These are phyloP conservation scores for Diplodia mutila DNA, from an alignment of 2,329 filamentous ascomycete genomes.

Conservation along the genomic window DNA sequence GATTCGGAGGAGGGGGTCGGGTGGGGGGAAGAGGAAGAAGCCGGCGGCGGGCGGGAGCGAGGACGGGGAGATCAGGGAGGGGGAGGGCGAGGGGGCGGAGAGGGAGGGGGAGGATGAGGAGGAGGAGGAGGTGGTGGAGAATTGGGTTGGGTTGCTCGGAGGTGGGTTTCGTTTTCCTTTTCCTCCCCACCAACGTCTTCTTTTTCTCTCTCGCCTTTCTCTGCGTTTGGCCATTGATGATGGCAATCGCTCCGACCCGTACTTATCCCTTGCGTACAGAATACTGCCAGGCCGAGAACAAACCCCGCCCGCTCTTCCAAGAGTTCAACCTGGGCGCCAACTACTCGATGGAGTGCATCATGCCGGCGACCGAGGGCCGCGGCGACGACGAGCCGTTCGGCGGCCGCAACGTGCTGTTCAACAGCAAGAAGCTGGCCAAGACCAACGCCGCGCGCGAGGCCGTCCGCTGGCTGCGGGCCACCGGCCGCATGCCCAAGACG, in stretches of 20 bases:
- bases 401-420: constrained; percentile 36
- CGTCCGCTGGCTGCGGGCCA: constrained; percentile 45
- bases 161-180: background rate
- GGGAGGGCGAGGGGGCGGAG: constrained; percentile 19
- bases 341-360: constrained; percentile 39
- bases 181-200: background rate
- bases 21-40: constrained; percentile 30
- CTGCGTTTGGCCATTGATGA: background rate
- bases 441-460: constrained; percentile 47
- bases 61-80: constrained; percentile 25
- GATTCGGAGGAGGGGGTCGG: constrained; percentile 30
- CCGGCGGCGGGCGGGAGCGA: constrained; percentile 1
- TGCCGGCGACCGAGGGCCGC: constrained; percentile 27
- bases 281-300: constrained; percentile 35
- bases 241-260: background rate
- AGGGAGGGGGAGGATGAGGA: constrained; percentile 27
- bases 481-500: constrained; percentile 39
- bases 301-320: constrained; percentile 41
- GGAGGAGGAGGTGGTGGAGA: constrained; percentile 29
- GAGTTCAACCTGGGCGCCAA: constrained; percentile 40
- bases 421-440: constrained; percentile 48
- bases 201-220: background rate
- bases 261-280: no score
- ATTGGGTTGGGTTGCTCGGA: constrained; percentile 44
- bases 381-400: constrained; percentile 40